Evolutionary conservation across 2,329 filamentous ascomycete genomes (phyloP).

Genomic region (Aureobasidium sp.): DNA sequence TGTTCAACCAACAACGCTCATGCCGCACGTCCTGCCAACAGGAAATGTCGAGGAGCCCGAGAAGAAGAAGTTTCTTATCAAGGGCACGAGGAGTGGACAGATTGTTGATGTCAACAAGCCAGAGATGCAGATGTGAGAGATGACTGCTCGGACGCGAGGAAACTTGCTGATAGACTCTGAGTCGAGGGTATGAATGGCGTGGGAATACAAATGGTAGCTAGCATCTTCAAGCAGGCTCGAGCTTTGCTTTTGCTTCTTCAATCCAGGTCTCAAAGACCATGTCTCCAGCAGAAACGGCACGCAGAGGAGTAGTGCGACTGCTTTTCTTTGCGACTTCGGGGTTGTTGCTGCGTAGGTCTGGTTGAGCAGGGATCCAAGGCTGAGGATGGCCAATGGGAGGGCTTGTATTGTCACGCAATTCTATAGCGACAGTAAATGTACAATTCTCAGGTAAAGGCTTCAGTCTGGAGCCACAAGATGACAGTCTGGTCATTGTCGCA

Average conservation of each 20-base stretch:
- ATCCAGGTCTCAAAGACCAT: slow-evolving; percentile 64
- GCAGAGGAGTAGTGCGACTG: slow-evolving; percentile 51
- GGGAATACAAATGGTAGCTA: too few relatives aligned
- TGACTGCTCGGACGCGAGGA: background rate
- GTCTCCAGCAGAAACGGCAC: slow-evolving; percentile 57
- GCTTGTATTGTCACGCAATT: slow-evolving; percentile 56
- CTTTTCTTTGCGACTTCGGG: background rate
- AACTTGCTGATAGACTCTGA: background rate
- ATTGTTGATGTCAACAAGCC: background rate
- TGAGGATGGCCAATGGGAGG: slow-evolving; percentile 45
- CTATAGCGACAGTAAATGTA: slow-evolving; percentile 70
- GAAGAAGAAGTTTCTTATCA: background rate
- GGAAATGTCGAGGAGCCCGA: background rate
- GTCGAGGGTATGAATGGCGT: background rate
- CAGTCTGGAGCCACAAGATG: slow-evolving; percentile 53
- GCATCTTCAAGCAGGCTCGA: background rate
- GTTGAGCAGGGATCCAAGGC: slow-evolving; percentile 55
- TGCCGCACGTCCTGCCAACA: background rate
- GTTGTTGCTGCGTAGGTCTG: slow-evolving; percentile 33
- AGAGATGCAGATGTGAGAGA: background rate
- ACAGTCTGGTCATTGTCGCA: slow-evolving; percentile 57
- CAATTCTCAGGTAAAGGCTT: slow-evolving; percentile 55
- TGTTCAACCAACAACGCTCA: background rate
- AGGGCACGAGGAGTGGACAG: background rate
- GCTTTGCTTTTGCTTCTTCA: slow-evolving; percentile 33